These are phyloP conservation scores for Scenedesmus sp. DNA, from an alignment of 163 green algal genomes.

Conservation along the genomic window DNA sequence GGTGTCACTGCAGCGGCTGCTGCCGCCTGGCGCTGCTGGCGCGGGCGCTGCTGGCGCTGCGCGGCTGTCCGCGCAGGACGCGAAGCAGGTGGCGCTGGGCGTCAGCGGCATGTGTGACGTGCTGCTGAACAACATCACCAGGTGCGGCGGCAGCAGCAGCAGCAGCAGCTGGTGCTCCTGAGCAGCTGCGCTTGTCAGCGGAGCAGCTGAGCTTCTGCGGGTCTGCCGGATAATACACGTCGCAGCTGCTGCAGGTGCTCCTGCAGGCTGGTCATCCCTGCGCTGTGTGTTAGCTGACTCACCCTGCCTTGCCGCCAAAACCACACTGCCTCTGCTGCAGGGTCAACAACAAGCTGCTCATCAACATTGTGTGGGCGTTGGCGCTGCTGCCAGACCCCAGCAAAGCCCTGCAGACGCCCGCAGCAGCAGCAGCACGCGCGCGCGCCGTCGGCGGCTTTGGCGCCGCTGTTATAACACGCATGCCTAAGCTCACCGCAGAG, in stretches of 20 bases:
- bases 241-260: neutral
- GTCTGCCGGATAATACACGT: neutral
- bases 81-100: neutral
- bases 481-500: slow-evolving; percentile 3
- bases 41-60: neutral
- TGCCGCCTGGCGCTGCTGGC: neutral
- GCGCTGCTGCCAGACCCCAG: slow-evolving; percentile 23
- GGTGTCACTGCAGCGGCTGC: slow-evolving; percentile 30
- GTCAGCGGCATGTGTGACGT: neutral
- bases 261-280: neutral
- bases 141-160: neutral
- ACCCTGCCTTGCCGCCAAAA: neutral
- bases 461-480: slow-evolving; percentile 7
- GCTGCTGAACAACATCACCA: slow-evolving; percentile 27
- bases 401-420: neutral
- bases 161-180: neutral
- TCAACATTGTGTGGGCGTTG: slow-evolving; percentile 28
- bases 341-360: slow-evolving; percentile 37
- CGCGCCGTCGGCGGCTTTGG: slow-evolving; percentile 26
- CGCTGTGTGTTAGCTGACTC: neutral
- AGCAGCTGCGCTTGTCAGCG: neutral
- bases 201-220: neutral
- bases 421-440: slow-evolving; percentile 4
- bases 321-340: neutral
- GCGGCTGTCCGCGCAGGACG: neutral